Conservation (phyloP, 805 yeast genomes). For the Lachancea nothofagi region DNA sequence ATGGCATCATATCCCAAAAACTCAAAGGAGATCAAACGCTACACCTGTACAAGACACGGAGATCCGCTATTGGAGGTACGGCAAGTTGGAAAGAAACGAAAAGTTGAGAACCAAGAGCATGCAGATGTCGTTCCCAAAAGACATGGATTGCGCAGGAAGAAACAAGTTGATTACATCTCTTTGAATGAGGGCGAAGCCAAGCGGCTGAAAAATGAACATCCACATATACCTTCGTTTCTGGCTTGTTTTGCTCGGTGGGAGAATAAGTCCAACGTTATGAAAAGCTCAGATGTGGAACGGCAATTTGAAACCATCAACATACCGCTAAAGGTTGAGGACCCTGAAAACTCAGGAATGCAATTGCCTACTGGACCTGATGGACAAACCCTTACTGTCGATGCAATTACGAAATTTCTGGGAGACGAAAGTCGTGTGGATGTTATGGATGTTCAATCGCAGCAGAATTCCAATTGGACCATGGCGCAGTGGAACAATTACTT, state of each 20-base stretch:
- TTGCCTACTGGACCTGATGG: constrained; percentile 14
- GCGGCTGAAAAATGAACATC: constrained; percentile 53
- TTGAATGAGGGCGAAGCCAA: constrained; percentile 63
- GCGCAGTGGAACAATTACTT: constrained; percentile 73
- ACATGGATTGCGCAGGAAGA: constrained; percentile 47
- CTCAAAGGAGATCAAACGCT: constrained; percentile 12
- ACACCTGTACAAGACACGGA: constrained; percentile 15
- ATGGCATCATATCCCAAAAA: constrained; percentile 2
- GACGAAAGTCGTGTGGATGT: constrained; percentile 63
- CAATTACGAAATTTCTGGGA: constrained; percentile 46
- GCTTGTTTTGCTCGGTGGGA: constrained; percentile 20
- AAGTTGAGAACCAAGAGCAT: background rate
- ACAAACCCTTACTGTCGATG: constrained; percentile 24
- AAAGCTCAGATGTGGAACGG: constrained; percentile 13
- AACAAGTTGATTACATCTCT: constrained; percentile 72
- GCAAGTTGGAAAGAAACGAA: background rate
- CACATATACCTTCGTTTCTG: constrained; percentile 38
- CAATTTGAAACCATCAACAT: constrained; percentile 18
- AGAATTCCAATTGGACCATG: constrained; percentile 56
- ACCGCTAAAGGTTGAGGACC: constrained; percentile 21
- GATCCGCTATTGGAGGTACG: constrained; percentile 6
- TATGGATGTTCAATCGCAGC: constrained; percentile 85
- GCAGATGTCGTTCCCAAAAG: constrained; percentile 33
- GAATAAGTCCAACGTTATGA: constrained; percentile 16
- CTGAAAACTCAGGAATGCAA: constrained; percentile 21